Evolutionary conservation across 2,329 filamentous ascomycete species (phyloP).

Genomic region (Fusarium camptoceras): DNA sequence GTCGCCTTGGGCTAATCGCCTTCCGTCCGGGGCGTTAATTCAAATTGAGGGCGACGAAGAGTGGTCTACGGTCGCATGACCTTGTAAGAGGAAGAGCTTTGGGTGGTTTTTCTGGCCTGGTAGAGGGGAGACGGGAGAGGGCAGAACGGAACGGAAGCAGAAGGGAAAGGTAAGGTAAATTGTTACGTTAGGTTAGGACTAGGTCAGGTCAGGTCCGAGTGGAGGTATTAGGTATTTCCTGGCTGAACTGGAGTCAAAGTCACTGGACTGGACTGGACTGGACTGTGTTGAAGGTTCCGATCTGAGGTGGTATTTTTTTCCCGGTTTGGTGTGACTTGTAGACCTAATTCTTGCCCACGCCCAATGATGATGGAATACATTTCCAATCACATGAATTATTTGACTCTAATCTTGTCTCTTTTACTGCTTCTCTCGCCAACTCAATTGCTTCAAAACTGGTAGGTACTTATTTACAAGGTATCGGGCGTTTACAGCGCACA

Average conservation of each 20-base stretch:
- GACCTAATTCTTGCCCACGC: constrained; percentile 33
- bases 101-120: constrained; percentile 24
- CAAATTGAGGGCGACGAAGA: constrained; percentile 52
- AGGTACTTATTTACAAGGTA: neutral
- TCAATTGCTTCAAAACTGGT: neutral
- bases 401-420: neutral
- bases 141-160: constrained; percentile 10
- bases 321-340: constrained; percentile 36
- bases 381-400: neutral
- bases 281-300: neutral
- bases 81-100: constrained; percentile 47
- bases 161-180: constrained; percentile 10
- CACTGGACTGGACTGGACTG: neutral
- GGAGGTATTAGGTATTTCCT: neutral
- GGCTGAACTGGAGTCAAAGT: neutral
- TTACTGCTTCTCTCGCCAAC: neutral
- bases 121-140: constrained; percentile 4
- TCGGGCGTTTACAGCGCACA: constrained; percentile 9
- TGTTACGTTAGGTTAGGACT: constrained; percentile 20
- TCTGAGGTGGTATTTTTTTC: constrained; percentile 27
- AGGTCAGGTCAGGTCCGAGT: constrained; percentile 15
- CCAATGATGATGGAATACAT: constrained; percentile 20
- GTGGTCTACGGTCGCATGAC: constrained; percentile 56
- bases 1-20: constrained; percentile 64
- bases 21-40: constrained; percentile 53